Percentiles rank a stretch among this genome's conserved stretches.
These are phyloP conservation scores for Aegilops bicornis DNA, from an alignment of 176 grass and related monocot species.

Conservation along the genomic window DNA sequence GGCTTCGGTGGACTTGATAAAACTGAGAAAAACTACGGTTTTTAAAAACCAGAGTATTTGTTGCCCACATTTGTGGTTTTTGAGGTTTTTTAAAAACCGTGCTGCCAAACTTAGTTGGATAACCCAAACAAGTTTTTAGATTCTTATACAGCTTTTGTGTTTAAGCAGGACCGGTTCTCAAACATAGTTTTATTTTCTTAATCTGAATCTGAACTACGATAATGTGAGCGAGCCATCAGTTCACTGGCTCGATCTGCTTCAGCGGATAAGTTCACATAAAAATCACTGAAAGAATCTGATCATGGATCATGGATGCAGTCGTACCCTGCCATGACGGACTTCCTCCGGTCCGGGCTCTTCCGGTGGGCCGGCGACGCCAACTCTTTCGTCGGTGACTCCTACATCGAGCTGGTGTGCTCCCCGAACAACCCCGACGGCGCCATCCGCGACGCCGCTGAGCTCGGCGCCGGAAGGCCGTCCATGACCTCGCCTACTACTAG, in stretches of 20 bases:
- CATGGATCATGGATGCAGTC: conserved; percentile 39
- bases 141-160: too few species aligned
- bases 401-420: conserved; percentile 82
- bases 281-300: background rate
- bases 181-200: too few species aligned
- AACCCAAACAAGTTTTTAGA: too few species aligned
- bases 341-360: conserved; percentile 65
- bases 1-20: too few species aligned
- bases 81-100: too few species aligned
- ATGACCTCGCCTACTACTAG: conserved; percentile 93
- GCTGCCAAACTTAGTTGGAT: too few species aligned
- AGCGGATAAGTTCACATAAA: background rate
- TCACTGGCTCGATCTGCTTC: background rate
- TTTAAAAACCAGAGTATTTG: too few species aligned
- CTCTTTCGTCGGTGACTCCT: conserved; percentile 41
- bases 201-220: background rate
- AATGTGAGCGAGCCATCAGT: background rate
- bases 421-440: conserved; percentile 88
- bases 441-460: conserved; percentile 49
- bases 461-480: conserved; percentile 41
- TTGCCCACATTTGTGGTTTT: too few species aligned
- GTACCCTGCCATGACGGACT: conserved; percentile 57
- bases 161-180: too few species aligned
- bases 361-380: conserved; percentile 73
- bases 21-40: too few species aligned